phyloP scores from a whole-genome alignment of 2,329 filamentous ascomycete species.

The Penicillium sclerotigenum region DNA sequence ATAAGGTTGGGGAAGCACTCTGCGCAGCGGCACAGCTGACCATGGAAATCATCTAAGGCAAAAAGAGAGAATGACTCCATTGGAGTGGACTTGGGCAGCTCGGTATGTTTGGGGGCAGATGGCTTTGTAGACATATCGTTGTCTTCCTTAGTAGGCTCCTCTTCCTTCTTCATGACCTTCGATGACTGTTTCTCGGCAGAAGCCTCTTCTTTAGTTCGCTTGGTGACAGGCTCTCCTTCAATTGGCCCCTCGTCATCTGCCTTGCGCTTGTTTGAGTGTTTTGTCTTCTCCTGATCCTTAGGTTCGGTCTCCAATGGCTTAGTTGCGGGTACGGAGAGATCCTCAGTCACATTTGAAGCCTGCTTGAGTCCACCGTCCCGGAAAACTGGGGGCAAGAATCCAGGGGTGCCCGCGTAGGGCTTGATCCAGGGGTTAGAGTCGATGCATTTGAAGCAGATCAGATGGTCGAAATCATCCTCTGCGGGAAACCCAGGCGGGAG shows the following conservation, averaged over 20 bases:
- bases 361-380: conserved; percentile 32
- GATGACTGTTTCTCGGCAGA: conserved; percentile 9
- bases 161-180: background rate
- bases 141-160: conserved; percentile 6
- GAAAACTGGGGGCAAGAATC: conserved; percentile 75
- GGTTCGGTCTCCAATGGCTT: background rate
- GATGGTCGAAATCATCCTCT: conserved; percentile 83
- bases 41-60: conserved; percentile 73
- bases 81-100: conserved; percentile 55
- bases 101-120: conserved; percentile 55
- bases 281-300: conserved; percentile 8
- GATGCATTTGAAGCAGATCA: conserved; percentile 93
- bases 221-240: conserved; percentile 25
- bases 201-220: conserved; percentile 50
- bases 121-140: conserved; percentile 1
- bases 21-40: conserved; percentile 75
- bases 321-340: background rate
- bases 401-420: conserved; percentile 72
- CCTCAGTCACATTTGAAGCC: background rate
- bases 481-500: conserved; percentile 81
- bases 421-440: conserved; percentile 89
- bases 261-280: conserved; percentile 63
- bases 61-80: conserved; percentile 73
- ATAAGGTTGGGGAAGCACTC: conserved; percentile 73
- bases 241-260: conserved; percentile 50